Conservation (phyloP, 2,329 filamentous ascomycete genomes). For the Penicillium sp. region DNA sequence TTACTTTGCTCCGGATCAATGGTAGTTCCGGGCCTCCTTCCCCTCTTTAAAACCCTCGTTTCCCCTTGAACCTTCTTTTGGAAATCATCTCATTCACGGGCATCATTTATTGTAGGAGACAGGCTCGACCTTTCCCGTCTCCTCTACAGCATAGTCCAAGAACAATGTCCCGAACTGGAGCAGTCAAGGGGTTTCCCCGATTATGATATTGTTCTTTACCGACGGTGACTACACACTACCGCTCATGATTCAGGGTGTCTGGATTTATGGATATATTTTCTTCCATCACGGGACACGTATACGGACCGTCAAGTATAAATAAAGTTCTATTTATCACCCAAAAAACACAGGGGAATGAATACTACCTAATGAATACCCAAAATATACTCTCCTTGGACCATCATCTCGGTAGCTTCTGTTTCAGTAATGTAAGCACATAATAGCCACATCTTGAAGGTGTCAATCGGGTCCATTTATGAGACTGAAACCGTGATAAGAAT, state of each 20-base stretch:
- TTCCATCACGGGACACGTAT: not conserved
- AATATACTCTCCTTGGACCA: too few relatives aligned
- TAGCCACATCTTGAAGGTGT: too few relatives aligned
- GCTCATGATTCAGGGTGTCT: not conserved
- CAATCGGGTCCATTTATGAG: too few relatives aligned
- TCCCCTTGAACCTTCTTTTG: constrained; percentile 15
- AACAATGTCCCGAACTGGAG: constrained; percentile 67
- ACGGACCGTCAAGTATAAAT: not conserved
- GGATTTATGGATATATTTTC: not conserved
- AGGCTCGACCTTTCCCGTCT: constrained; percentile 51
- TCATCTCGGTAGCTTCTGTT: too few relatives aligned
- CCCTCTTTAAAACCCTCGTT: constrained; percentile 19
- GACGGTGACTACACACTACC: constrained; percentile 59
- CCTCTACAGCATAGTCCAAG: constrained; percentile 64
- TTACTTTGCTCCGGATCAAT: constrained; percentile 25
- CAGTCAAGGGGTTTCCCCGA: constrained; percentile 55
- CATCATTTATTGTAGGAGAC: constrained; percentile 66
- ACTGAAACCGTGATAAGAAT: not conserved
- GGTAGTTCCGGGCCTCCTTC: constrained; percentile 28
- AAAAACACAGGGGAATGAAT: too few relatives aligned
- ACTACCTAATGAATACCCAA: too few relatives aligned
- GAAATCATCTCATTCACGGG: constrained; percentile 57
- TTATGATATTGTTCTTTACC: constrained; percentile 66
- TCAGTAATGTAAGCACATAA: too few relatives aligned
- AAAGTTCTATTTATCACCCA: too few relatives aligned